Evolutionary conservation across 2,329 filamentous ascomycete species (phyloP), one percentile per base, ranked within the genome.

Genomic region (Fusarium sp.): DNA sequence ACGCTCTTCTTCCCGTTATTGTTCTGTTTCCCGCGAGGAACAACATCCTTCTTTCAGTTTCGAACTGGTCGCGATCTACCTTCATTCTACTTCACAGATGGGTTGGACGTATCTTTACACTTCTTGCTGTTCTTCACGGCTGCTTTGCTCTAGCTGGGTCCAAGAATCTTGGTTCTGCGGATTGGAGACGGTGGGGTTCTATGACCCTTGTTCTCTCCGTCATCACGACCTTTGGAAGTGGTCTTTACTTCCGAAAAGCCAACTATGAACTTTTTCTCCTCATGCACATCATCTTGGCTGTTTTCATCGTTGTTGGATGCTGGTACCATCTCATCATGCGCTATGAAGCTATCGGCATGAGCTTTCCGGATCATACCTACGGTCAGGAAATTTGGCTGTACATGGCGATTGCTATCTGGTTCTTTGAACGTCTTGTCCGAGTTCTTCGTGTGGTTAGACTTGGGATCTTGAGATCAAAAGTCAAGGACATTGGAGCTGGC

Each of bases 201-300:
- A 28, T 32, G 13, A 34, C 60, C 0, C 23, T 47, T 5, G 21
- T 55, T 7, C 25, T 63, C 3, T 23, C 60, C 16, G 48, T 63
- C 0, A 32, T 63, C 0, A 63, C 60, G 10, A 47, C 32, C 1
- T 34, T 63, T 7, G 58, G 60, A 23, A 63, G 60, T 21, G 60
- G 60, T 0, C 34, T 63, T 0, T 16, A 48, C 4, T 23, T 85
- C 20, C 78, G 84, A 16, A 76, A 75, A 34, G 74, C 66, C 41
- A 75, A 72, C n/a, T 85, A 83, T 68, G 83, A 85, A 74, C 30
- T 82, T 0, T 86, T 87, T 71, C 71, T 86, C 0, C 61, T 80
- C 3, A 69, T 74, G 21, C 84, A 86, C 49, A 79, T 86, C 47
- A 59, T 80, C 6, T 50, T 86, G 1, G 76, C 82, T 0, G 74